Percentiles rank a stretch among this genome's conserved stretches.
Evolutionary conservation across 352 stramenopile genomes (phyloP).

Genomic region (Phytophthora constricta): DNA sequence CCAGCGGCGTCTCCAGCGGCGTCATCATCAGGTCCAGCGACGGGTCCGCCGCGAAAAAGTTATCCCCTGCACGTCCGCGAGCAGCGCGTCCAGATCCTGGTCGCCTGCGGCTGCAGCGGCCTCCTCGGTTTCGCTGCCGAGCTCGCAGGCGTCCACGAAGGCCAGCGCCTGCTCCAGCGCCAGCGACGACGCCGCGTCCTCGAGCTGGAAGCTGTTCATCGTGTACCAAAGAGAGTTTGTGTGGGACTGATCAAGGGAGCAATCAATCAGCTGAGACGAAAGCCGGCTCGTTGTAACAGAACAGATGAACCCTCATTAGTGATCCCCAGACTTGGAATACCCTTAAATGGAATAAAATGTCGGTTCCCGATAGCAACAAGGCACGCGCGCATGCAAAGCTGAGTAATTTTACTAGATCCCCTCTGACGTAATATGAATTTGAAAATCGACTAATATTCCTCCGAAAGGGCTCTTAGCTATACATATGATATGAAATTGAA

Average conservation of each 20-base stretch:
- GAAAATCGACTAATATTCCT: too few species aligned
- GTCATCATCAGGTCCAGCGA: slow-evolving; percentile 19
- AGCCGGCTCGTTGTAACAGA: too few species aligned
- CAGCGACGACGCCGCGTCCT: slow-evolving; percentile 28
- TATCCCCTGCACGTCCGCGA: slow-evolving; percentile 29
- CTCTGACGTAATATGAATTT: too few species aligned
- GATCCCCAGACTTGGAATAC: too few species aligned
- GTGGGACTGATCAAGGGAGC: background rate
- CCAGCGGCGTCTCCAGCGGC: slow-evolving; percentile 12
- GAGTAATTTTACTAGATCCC: too few species aligned
- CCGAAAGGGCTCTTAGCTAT: too few species aligned
- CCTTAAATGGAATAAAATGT: too few species aligned
- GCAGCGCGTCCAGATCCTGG: slow-evolving; percentile 26
- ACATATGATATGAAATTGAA: too few species aligned
- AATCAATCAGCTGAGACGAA: background rate
- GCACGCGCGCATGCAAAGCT: too few species aligned
- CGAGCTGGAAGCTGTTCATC: slow-evolving; percentile 35
- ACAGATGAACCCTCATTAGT: too few species aligned
- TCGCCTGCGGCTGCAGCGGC: slow-evolving; percentile 1
- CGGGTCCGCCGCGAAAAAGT: slow-evolving; percentile 26
- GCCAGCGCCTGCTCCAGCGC: slow-evolving; percentile 47
- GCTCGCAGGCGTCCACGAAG: slow-evolving; percentile 51
- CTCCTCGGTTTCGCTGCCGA: slow-evolving; percentile 35
- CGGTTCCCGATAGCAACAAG: too few species aligned
- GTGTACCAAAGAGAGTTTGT: background rate